phyloP scores from a whole-genome alignment of 2,329 filamentous ascomycete species.

The Fusarium continuum region DNA sequence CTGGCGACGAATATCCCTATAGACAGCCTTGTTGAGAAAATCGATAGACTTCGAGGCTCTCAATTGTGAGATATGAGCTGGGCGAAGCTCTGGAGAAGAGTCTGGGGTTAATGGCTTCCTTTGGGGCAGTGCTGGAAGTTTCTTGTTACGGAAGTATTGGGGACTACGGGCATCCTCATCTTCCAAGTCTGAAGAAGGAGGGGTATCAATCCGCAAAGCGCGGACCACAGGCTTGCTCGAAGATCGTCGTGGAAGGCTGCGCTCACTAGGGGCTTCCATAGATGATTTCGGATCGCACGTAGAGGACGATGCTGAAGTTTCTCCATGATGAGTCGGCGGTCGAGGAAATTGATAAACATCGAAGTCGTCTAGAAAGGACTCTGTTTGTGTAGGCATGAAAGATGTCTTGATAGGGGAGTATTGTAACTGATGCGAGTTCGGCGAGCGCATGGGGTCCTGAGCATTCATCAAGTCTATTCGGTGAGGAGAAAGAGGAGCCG shows the following conservation, averaged over 20 bases:
- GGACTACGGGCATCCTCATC: slow-evolving; percentile 38
- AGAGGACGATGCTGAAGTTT: slow-evolving; percentile 39
- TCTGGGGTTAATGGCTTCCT: slow-evolving; percentile 46
- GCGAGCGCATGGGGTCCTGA: slow-evolving; percentile 19
- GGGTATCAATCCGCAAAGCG: slow-evolving; percentile 45
- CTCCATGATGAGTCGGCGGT: slow-evolving; percentile 44
- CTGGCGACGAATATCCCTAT: slow-evolving; percentile 41
- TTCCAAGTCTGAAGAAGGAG: slow-evolving; percentile 48
- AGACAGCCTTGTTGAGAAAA: slow-evolving; percentile 42
- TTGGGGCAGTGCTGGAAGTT: slow-evolving; percentile 41
- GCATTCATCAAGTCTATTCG: slow-evolving; percentile 21
- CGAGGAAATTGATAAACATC: slow-evolving; percentile 52
- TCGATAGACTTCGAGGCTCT: slow-evolving; percentile 44
- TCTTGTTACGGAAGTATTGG: slow-evolving; percentile 40
- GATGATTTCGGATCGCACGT: slow-evolving; percentile 34
- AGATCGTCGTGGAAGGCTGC: slow-evolving; percentile 41
- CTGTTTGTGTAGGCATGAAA: slow-evolving; percentile 39
- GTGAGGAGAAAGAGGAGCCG: slow-evolving; percentile 28
- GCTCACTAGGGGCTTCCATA: slow-evolving; percentile 38
- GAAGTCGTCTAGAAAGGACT: slow-evolving; percentile 44
- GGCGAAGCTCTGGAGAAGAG: slow-evolving; percentile 49
- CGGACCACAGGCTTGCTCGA: slow-evolving; percentile 35
- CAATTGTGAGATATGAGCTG: slow-evolving; percentile 42
- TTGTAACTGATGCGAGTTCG: slow-evolving; percentile 25
- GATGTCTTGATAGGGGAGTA: slow-evolving; percentile 41